phyloP scores from a whole-genome alignment of 2,329 filamentous ascomycete genomes.

The Rutstroemia sp. region DNA sequence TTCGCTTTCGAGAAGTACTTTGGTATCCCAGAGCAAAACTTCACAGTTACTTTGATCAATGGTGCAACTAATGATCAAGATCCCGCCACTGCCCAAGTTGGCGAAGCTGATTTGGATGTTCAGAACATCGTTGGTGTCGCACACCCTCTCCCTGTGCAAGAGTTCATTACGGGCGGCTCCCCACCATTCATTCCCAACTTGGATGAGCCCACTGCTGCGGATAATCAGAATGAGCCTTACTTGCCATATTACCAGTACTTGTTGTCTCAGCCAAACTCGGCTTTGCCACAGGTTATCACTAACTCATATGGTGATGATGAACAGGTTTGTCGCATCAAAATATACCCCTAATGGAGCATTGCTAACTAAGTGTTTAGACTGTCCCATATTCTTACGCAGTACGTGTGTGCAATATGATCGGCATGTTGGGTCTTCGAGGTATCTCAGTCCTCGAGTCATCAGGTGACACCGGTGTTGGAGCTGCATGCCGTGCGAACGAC shows the following conservation, averaged over 20 bases:
- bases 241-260: slow-evolving; percentile 48
- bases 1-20: slow-evolving; percentile 31
- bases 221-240: slow-evolving; percentile 48
- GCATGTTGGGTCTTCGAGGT: slow-evolving; percentile 45
- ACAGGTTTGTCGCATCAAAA: slow-evolving; percentile 14
- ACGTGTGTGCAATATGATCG: slow-evolving; percentile 46
- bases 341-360: not conserved
- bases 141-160: slow-evolving; percentile 45
- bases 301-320: slow-evolving; percentile 55
- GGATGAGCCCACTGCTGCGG: slow-evolving; percentile 12
- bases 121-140: slow-evolving; percentile 46
- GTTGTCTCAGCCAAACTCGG: slow-evolving; percentile 34
- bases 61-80: slow-evolving; percentile 36
- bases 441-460: slow-evolving; percentile 44
- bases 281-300: slow-evolving; percentile 48
- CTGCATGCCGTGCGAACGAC: slow-evolving; percentile 45
- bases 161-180: slow-evolving; percentile 48
- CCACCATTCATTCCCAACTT: slow-evolving; percentile 45
- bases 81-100: slow-evolving; percentile 10
- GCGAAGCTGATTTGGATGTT: slow-evolving; percentile 37
- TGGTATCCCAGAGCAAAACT: slow-evolving; percentile 38
- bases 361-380: slow-evolving; percentile 27
- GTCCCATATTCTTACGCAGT: slow-evolving; percentile 46
- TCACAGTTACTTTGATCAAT: slow-evolving; percentile 35
- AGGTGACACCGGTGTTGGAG: slow-evolving; percentile 44